A percentile compares a stretch with the other conserved stretches of the same genome.
Evolutionary conservation across 208 protist species (phyloP).

Genomic region (Leishmania lainsoni): DNA sequence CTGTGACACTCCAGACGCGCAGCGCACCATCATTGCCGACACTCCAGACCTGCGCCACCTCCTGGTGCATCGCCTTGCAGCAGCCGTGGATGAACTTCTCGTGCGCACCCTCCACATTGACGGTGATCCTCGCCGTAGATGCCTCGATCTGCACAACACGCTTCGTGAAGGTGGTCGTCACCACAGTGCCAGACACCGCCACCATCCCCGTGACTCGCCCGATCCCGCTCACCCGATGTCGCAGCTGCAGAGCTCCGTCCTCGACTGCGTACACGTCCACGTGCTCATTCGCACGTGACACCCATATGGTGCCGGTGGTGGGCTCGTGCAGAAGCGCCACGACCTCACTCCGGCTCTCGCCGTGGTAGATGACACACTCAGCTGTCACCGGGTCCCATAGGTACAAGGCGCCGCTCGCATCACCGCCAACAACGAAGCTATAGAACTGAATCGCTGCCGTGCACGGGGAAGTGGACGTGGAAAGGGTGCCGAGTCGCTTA

Average conservation of each 20-base stretch:
- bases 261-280: conserved; percentile 62
- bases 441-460: conserved; percentile 54
- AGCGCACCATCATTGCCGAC: conserved; percentile 51
- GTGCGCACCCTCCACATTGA: conserved; percentile 31
- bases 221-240: conserved; percentile 27
- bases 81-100: conserved; percentile 54
- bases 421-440: conserved; percentile 61
- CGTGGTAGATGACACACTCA: conserved; percentile 39
- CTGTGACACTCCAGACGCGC: conserved; percentile 51
- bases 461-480: conserved; percentile 40
- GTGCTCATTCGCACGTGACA: conserved; percentile 53
- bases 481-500: conserved; percentile 39
- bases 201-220: conserved; percentile 59
- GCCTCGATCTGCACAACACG: conserved; percentile 51
- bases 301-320: conserved; percentile 67
- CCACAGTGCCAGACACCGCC: conserved; percentile 59
- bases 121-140: conserved; percentile 33
- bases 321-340: conserved; percentile 57
- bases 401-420: conserved; percentile 53
- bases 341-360: conserved; percentile 44
- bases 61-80: conserved; percentile 42
- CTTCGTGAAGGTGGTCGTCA: conserved; percentile 59
- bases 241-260: conserved; percentile 18
- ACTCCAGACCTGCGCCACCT: conserved; percentile 68
- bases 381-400: conserved; percentile 52